Conservation (phyloP, 805 yeast species). For the Lipomyces sp. region DNA sequence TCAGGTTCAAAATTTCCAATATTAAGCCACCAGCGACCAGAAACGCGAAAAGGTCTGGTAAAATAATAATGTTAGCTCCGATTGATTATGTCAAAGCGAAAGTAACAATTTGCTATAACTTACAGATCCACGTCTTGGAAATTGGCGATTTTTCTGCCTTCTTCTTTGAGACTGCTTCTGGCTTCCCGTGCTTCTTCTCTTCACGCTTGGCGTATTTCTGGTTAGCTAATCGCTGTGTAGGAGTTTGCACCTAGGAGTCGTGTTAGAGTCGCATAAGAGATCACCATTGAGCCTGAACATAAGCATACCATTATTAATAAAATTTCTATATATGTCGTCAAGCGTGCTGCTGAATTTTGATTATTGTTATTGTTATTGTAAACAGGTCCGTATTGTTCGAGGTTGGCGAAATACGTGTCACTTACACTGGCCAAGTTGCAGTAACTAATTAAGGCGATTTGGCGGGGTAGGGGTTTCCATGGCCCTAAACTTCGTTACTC, state of each 20-base stretch:
- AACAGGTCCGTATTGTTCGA: too few relatives aligned
- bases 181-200: slow-evolving; percentile 76
- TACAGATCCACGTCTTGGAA: slow-evolving; percentile 68
- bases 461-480: background rate
- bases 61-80: background rate
- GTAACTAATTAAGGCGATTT: too few relatives aligned
- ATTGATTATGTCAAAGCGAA: background rate
- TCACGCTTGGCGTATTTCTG: slow-evolving; percentile 76
- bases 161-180: slow-evolving; percentile 49
- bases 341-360: background rate
- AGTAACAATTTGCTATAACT: slow-evolving; percentile 40
- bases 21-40: slow-evolving; percentile 33
- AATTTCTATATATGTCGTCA: background rate
- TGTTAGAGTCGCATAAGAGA: background rate
- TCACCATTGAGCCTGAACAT: background rate
- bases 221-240: slow-evolving; percentile 87
- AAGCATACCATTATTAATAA: background rate
- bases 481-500: background rate
- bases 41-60: slow-evolving; percentile 28
- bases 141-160: slow-evolving; percentile 54
- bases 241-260: slow-evolving; percentile 63
- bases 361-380: background rate
- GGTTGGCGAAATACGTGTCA: too few relatives aligned
- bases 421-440: too few relatives aligned
- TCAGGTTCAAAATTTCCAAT: slow-evolving; percentile 27